Evolutionary conservation across 257 asterid genomes (phyloP).

Genomic region (Mitragyna speciosa): DNA sequence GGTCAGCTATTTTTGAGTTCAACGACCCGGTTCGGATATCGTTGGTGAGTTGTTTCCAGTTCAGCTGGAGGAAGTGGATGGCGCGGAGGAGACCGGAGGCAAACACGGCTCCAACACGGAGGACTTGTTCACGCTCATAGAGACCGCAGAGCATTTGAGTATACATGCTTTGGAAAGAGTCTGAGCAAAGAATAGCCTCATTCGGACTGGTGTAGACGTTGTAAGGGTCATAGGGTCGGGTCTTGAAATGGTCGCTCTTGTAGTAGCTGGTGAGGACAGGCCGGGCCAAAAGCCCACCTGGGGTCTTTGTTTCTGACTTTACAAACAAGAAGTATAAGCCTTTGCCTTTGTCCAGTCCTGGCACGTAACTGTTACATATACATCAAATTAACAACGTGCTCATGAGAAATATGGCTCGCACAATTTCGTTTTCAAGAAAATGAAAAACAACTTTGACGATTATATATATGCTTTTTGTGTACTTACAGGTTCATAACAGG

Average conservation of each 20-base stretch:
- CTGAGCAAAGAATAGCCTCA: constrained; percentile 86
- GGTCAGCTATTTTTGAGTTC: constrained; percentile 53
- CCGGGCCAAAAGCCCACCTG: constrained; percentile 89
- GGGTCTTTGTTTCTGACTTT: constrained; percentile 83
- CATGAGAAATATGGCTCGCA: neutral
- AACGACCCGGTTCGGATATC: constrained; percentile 74
- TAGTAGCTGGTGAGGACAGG: constrained; percentile 97
- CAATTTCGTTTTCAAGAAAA: too few species aligned
- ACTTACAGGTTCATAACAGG: constrained; percentile 98
- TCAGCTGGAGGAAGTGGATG: constrained; percentile 87
- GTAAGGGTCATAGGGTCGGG: constrained; percentile 91
- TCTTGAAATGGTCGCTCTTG: constrained; percentile 96
- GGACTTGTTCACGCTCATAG: constrained; percentile 77
- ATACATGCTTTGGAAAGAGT: constrained; percentile 96
- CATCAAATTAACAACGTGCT: neutral
- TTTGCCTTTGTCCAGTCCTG: constrained; percentile 92
- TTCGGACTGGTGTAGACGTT: constrained; percentile 94
- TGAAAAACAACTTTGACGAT: neutral
- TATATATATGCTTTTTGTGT: neutral
- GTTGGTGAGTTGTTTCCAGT: constrained; percentile 55
- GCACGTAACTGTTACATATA: constrained; percentile 68
- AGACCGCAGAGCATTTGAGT: constrained; percentile 96
- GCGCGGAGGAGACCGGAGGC: constrained; percentile 99
- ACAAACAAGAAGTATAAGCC: constrained; percentile 82
- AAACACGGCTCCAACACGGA: constrained; percentile 91